Evolutionary conservation across 2,329 filamentous ascomycete genomes (phyloP), one percentile per base, ranked within the genome.

Genomic region (Cadophora malorum): DNA sequence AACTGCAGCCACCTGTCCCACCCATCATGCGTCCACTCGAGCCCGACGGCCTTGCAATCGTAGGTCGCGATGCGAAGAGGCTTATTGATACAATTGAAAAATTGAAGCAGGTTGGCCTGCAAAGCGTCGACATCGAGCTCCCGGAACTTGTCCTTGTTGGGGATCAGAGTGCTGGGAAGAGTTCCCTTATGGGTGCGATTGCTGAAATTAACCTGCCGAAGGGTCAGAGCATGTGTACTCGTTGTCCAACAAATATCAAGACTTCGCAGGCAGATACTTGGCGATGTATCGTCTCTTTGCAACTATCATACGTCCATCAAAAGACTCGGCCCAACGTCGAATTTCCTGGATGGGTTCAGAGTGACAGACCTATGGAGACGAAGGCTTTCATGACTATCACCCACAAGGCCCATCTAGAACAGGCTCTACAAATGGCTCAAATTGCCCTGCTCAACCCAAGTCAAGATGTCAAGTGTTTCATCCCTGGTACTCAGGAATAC

Each of bases 91-190:
- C 87, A 0, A 84, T 93, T 0, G 87, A 86, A 3, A 86, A 90
- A 59, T 84, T 97, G 0, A 88, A 92, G 62, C 84, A 89, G 6
- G 84, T 95, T 0, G 92, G 91, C 0, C 88, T 97, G 0, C 88
- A 91, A 61, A 87, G 91, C 21, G 86, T 88, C 4, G 62, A 55
- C n/a, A 75, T 82, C 0, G 86, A 87, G 0, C 81, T 97, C 0
- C 93, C 94, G 0, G 92, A 93, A 72, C 88, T 96, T 10, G 91
- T 95, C 6, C 86, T 97, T 0, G 88, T 97, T 0, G 94, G 94
- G 0, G 93, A 97, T 60, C 94, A 97, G 75, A 92, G 88, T 0
- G 91, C 93, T 0, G 94, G 94, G 0, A 97, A 97, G 76, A 93
- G 90, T 0, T 93, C 84, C 0, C 76, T 86, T 0, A 84, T 85